Percentiles rank a stretch among this genome's conserved stretches.
phyloP scores from a whole-genome alignment of 495 filamentous ascomycete genomes.

The Xylaria venustula region DNA sequence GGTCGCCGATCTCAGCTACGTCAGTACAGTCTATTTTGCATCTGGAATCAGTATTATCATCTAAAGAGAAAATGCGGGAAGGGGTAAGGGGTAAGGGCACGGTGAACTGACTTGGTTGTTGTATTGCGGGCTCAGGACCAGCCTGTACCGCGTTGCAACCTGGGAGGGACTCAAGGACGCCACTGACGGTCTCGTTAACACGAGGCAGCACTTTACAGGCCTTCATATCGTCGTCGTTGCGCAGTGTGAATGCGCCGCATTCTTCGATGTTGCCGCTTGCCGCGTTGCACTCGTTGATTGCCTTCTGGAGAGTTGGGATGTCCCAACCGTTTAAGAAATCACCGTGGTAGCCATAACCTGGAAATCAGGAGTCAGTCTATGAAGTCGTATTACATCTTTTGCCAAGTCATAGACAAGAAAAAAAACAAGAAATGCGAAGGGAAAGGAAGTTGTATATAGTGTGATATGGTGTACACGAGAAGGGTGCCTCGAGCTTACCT shows the following conservation, averaged over 20 bases:
- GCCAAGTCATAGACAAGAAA: no score
- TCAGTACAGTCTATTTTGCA: slow-evolving; percentile 21
- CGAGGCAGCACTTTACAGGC: slow-evolving; percentile 11
- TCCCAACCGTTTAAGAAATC: slow-evolving; percentile 72
- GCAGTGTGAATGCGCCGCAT: slow-evolving; percentile 45
- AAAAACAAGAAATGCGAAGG: no score
- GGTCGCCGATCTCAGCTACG: slow-evolving; percentile 24
- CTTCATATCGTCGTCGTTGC: slow-evolving; percentile 11
- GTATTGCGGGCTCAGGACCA: slow-evolving; percentile 33
- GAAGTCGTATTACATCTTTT: no score
- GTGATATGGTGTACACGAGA: no score
- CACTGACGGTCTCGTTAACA: slow-evolving; percentile 17
- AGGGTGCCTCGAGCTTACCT: no score
- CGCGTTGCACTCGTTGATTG: slow-evolving; percentile 45
- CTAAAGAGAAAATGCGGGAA: no score
- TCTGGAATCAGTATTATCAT: no score
- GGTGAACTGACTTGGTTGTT: no score
- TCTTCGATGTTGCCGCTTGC: slow-evolving; percentile 40
- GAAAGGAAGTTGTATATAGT: no score
- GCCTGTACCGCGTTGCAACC: slow-evolving; percentile 49
- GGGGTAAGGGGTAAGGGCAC: no score
- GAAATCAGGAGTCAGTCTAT: no score
- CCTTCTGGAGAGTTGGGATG: slow-evolving; percentile 46
- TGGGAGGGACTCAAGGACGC: slow-evolving; percentile 35
- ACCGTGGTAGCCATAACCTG: slow-evolving; percentile 52